A percentile compares a stretch with the other conserved stretches of the same genome.
These are phyloP conservation scores for Penicillium nordicum DNA, from an alignment of 2,329 filamentous ascomycete species.

Conservation along the genomic window DNA sequence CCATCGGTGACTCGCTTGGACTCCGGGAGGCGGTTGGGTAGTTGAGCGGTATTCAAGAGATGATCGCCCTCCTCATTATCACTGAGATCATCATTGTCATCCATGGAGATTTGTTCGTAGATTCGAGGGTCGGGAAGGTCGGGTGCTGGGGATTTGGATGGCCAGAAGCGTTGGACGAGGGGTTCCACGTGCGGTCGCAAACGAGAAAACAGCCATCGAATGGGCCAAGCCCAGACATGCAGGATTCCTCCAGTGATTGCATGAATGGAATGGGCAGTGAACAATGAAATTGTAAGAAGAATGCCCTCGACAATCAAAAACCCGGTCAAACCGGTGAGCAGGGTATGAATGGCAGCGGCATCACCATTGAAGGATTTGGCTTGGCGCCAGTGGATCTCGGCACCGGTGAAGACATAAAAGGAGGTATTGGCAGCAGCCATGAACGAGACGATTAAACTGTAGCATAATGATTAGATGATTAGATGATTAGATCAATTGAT, in stretches of 20 bases:
- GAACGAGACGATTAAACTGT: constrained; percentile 30
- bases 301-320: constrained; percentile 32
- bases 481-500: too few species aligned
- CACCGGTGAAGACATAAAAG: constrained; percentile 34
- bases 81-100: constrained; percentile 23
- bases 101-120: constrained; percentile 25
- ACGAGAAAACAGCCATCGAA: constrained; percentile 15
- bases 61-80: constrained; percentile 22
- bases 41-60: constrained; percentile 12
- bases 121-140: constrained; percentile 20
- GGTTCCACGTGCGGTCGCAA: constrained; percentile 7
- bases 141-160: neutral
- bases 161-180: constrained; percentile 3
- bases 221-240: constrained; percentile 23
- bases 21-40: constrained; percentile 4
- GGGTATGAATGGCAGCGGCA: constrained; percentile 32
- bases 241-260: constrained; percentile 26
- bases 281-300: constrained; percentile 24
- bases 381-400: constrained; percentile 39
- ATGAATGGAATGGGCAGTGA: constrained; percentile 26
- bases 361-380: constrained; percentile 32
- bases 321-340: constrained; percentile 33
- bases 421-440: constrained; percentile 35
- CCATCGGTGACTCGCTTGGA: constrained; percentile 9
- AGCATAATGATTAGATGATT: neutral